Base-by-base conservation (phyloP, 73 alveolate genomes). In the Paramecium primaurelia region DNA sequence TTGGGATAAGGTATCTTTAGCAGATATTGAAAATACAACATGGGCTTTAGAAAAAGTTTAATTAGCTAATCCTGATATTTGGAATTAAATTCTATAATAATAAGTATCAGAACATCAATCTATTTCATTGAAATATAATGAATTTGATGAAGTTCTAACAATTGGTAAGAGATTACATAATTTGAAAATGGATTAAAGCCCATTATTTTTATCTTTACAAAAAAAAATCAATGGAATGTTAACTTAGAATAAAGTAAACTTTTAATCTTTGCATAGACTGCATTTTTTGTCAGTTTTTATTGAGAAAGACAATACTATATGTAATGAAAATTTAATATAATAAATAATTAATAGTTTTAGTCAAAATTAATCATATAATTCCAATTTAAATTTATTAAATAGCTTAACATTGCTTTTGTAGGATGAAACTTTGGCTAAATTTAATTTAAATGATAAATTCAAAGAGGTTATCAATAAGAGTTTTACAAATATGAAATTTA, bases 1-100 rank as follows among this genome's bases (percentile, higher is more conserved):
- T 4, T 73, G 87, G 87, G 58, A 73, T 73, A 34, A 38, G 37
- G 87, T 73, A 12, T 16, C 87, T 4, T 73, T 73, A 73, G 54
- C 87, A 73, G 87, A 73, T 37, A 36, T 73, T 36, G 87, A 73
- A 73, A 73, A 64, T 28, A 64, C 84, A 64, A 64, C 84, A 8
- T 64, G 84, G 84, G 84, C 84, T 0, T 64, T 64, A 34, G 84
- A 64, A 64, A 32, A 28, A 32, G 51, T 64, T 22, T 64, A 25
- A 34, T 34, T 28, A 20, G 28, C 10, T 3, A 34, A 64, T 6
- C 12, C 11, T 0, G 47, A 64, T 64, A 0, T 64, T 32, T 64
- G 84, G 84, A 64, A 64, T 32, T 32, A 64, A 64, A 26, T 64
- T 18, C 25, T 64, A 12, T 28, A 32, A 28, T 0, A 64, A 34